These are phyloP conservation scores for Straminergon stramineum DNA, from an alignment of 225 moss, liverwort and hornwort genomes.

Conservation along the genomic window DNA sequence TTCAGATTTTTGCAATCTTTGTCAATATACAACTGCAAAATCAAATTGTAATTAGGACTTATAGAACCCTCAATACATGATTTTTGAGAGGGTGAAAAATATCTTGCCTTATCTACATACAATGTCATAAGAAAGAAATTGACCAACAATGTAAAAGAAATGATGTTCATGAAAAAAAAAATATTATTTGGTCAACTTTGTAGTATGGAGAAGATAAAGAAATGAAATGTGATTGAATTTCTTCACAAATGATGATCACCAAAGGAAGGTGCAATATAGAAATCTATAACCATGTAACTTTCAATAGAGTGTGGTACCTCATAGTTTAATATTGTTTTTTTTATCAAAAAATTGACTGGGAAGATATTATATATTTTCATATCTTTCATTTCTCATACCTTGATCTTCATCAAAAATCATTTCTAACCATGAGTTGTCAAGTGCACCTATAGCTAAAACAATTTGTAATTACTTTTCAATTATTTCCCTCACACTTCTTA, in stretches of 20 bases:
- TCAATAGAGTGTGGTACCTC: not conserved
- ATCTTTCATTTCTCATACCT: not conserved
- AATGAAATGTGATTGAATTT: not conserved
- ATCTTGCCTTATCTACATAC: rapidly evolving
- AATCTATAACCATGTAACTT: not conserved
- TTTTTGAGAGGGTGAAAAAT: not conserved
- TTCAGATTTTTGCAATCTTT: not conserved
- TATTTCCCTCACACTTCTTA: too few relatives aligned
- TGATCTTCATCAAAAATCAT: not conserved
- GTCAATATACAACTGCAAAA: not conserved
- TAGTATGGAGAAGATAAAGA: too few relatives aligned
- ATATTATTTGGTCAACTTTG: not conserved
- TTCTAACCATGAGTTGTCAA: not conserved
- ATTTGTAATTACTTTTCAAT: not conserved
- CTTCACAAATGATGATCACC: not conserved
- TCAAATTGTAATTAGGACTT: not conserved
- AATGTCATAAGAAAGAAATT: not conserved
- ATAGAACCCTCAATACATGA: not conserved
- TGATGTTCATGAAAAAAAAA: not conserved
- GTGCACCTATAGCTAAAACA: not conserved
- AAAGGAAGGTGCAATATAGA: rapidly evolving
- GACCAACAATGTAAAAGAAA: not conserved
- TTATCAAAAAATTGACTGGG: rapidly evolving
- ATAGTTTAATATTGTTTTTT: not conserved
- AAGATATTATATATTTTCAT: not conserved